Evolutionary conservation across 225 moss, liverwort and hornwort species (phyloP).

Genomic region (Marchantia polymorpha): DNA sequence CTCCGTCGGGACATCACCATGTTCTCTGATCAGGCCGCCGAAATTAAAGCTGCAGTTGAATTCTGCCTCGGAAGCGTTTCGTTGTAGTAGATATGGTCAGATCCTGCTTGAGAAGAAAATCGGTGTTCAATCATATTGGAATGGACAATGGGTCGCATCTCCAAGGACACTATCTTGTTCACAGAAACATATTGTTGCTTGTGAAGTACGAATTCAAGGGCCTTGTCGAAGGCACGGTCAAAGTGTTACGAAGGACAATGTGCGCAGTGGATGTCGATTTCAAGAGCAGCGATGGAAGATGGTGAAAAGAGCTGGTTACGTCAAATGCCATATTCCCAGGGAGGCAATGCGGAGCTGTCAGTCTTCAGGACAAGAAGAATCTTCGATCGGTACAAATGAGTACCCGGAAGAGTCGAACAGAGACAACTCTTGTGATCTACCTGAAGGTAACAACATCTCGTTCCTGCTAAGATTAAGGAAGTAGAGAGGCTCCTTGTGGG

Average conservation of each 20-base stretch:
- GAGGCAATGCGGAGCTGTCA: not conserved
- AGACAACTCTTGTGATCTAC: not conserved
- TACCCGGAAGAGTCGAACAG: not conserved
- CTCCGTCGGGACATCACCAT: too few species aligned
- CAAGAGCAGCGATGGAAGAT: not conserved
- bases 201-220: not conserved
- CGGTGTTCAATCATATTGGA: not conserved
- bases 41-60: too few species aligned
- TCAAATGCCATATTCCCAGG: not conserved
- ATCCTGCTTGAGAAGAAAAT: not conserved
- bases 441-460: not conserved
- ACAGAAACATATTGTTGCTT: not conserved
- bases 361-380: not conserved
- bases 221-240: not conserved
- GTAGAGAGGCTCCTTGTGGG: not conserved
- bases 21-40: too few species aligned
- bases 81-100: not conserved
- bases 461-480: not conserved
- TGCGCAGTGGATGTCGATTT: not conserved
- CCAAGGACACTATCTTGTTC: not conserved
- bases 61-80: too few species aligned
- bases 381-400: not conserved
- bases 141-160: not conserved
- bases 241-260: not conserved
- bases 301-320: not conserved